These are phyloP conservation scores for Paralagenidium karlingii DNA, from an alignment of 352 stramenopile genomes.

Conservation along the genomic window DNA sequence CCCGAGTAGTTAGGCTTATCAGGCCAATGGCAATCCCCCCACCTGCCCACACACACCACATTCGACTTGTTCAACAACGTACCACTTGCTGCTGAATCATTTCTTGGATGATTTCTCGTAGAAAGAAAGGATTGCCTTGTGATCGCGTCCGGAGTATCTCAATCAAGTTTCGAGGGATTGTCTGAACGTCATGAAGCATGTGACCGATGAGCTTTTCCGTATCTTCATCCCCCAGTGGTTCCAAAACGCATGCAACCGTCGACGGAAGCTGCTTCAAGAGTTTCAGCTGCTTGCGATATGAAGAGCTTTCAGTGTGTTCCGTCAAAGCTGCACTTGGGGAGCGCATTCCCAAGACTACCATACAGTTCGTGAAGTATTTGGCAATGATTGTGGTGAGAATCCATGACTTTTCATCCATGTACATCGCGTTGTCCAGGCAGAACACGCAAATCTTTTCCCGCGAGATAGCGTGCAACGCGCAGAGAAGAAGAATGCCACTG, in stretches of 20 bases:
- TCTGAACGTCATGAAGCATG: constrained; percentile 41
- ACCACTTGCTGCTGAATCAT: constrained; percentile 69
- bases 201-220: constrained; percentile 51
- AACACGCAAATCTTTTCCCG: constrained; percentile 54
- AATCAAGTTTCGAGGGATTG: constrained; percentile 45
- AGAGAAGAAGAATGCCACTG: constrained; percentile 65
- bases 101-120: constrained; percentile 74
- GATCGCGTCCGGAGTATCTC: constrained; percentile 55
- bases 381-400: constrained; percentile 62
- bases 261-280: constrained; percentile 54
- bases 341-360: constrained; percentile 56
- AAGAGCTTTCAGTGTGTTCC: constrained; percentile 64
- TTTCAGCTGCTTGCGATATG: constrained; percentile 61
- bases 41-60: not conserved
- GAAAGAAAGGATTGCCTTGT: constrained; percentile 75
- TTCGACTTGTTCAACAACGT: too few species aligned
- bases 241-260: constrained; percentile 27
- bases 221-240: constrained; percentile 35
- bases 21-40: too few species aligned
- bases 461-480: constrained; percentile 62
- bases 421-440: constrained; percentile 76
- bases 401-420: constrained; percentile 83
- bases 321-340: constrained; percentile 46
- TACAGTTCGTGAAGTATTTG: constrained; percentile 81
- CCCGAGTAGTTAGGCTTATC: too few species aligned